Base-by-base conservation (phyloP, 345 rosid species). In the Pelargonium nanum region DNA sequence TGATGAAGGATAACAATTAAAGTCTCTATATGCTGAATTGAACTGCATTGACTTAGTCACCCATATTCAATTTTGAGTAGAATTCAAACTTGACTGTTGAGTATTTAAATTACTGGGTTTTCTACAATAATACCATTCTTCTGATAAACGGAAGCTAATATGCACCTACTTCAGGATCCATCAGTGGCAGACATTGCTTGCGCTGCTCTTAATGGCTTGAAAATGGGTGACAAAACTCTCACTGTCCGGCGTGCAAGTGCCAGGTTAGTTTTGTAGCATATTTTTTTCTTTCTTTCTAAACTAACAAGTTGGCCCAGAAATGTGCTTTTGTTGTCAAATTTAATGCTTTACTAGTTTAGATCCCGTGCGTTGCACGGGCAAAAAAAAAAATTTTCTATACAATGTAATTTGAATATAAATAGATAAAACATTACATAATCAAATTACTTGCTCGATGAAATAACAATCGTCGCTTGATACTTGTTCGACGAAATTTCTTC, bases 141-240 rank as follows among this genome's bases (percentile, higher is more conserved):
- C 45, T 34, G 45, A 34, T 4, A 34, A 34, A 9, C 1, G 6
- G 45, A 34, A 34, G 45, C 45, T 34, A 34, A 34, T 34, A 15
- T 34, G 45, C 13, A 10, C 6, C 45, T 34, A 34, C 45, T 34
- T 34, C 45, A 87, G 74, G 99, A 94, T 72, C 90, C 88, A 34
- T 75, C 92, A 17, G 99, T 90, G 19, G 90, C 99, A 19, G 97
- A 90, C 69, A 86, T 90, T 58, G 99, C 99, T 32, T 94, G 99
- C 72, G 88, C 90, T 24, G 95, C 99, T 65, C 70, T 94, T 45
- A 94, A 90, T 71, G 96, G 97, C 68, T 84, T 94, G 58, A 94
- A 94, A 78, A 90, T 94, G 96, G 96, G 99, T 6, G 99, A 94
- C 75, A 94, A 94, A 77, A 94, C 96, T 26, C 96, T 94, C 64